A percentile compares a stretch with the other conserved stretches of the same genome.
phyloP scores from a whole-genome alignment of 176 grass and related monocot species.

The Chrysopogon serrulatus region DNA sequence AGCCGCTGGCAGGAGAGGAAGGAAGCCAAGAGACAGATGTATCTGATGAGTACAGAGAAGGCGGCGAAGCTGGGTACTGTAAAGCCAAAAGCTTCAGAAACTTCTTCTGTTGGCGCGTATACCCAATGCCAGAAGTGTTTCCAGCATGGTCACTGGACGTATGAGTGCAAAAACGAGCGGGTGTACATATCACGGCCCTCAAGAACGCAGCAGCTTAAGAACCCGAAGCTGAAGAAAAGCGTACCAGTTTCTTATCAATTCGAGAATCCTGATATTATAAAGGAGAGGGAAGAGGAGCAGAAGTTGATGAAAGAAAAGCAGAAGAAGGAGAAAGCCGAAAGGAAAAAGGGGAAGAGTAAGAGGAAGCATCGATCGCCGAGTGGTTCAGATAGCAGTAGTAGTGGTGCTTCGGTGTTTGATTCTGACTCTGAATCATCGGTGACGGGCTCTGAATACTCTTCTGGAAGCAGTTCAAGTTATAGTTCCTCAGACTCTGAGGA shows the following conservation, averaged over 20 bases:
- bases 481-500: conserved; percentile 67
- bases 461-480: conserved; percentile 65
- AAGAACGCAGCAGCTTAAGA: conserved; percentile 64
- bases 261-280: conserved; percentile 63
- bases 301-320: conserved; percentile 25
- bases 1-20: conserved; percentile 79
- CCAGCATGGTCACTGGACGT: conserved; percentile 75
- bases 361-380: conserved; percentile 42
- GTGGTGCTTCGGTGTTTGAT: conserved; percentile 71
- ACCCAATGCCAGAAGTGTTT: conserved; percentile 80
- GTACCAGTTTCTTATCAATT: conserved; percentile 41
- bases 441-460: conserved; percentile 47
- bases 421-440: conserved; percentile 48
- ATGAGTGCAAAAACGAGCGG: conserved; percentile 77
- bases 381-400: conserved; percentile 50
- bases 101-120: conserved; percentile 30
- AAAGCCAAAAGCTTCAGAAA: conserved; percentile 44
- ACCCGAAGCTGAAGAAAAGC: conserved; percentile 72
- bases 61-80: conserved; percentile 54
- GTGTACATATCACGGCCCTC: conserved; percentile 65
- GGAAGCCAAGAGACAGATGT: conserved; percentile 84
- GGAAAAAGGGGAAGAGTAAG: conserved; percentile 54
- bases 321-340: conserved; percentile 28
- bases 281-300: conserved; percentile 41
- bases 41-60: conserved; percentile 83